These are phyloP conservation scores for Lactarius vividus DNA, from an alignment of 768 basidiomycete species.

Conservation along the genomic window DNA sequence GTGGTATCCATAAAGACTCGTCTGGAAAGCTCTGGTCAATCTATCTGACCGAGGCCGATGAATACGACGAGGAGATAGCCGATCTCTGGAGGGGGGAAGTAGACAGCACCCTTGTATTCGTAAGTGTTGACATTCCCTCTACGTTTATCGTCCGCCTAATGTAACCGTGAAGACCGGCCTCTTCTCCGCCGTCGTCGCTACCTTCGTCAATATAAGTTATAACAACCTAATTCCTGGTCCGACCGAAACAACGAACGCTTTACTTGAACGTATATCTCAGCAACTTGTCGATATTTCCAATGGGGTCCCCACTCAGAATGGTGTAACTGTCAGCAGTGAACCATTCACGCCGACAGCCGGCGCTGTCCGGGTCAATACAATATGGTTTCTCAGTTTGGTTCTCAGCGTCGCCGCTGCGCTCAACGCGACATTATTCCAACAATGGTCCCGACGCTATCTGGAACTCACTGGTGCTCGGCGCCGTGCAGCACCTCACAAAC, in stretches of 20 bases:
- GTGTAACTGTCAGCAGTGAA: not conserved
- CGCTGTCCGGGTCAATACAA: not conserved
- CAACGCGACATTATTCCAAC: not conserved
- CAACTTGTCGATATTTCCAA: not conserved
- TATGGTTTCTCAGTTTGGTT: slow-evolving; percentile 3
- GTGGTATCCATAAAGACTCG: not conserved
- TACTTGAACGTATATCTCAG: not conserved
- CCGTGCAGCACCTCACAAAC: not conserved
- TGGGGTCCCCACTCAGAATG: not conserved
- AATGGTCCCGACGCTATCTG: not conserved
- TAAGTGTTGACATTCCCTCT: not conserved
- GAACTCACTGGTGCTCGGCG: not conserved
- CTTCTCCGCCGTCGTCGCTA: not conserved
- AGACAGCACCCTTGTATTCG: not conserved
- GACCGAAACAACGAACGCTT: not conserved
- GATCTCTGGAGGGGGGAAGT: not conserved
- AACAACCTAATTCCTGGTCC: not conserved
- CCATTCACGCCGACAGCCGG: not conserved
- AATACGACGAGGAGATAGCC: not conserved
- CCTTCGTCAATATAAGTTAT: slow-evolving; percentile 1
- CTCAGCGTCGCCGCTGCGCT: not conserved
- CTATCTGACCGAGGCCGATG: not conserved
- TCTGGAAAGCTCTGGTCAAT: slow-evolving; percentile 2
- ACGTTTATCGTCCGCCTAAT: not conserved
- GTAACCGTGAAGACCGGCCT: slow-evolving; percentile 3